phyloP scores from a whole-genome alignment of 2,329 filamentous ascomycete species.

The Fusarium sp. region DNA sequence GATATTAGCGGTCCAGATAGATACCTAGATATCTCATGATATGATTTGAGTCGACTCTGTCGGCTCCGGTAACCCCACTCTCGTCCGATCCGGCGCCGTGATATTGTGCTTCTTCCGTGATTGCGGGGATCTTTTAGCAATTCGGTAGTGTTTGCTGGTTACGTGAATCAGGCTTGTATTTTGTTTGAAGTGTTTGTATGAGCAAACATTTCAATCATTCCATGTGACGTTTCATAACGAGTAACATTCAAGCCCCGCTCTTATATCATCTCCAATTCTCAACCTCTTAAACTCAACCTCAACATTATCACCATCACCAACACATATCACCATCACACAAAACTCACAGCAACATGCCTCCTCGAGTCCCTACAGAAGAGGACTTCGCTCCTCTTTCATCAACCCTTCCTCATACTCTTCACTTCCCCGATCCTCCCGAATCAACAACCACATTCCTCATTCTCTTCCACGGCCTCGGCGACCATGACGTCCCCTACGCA shows the following conservation, averaged over 20 bases:
- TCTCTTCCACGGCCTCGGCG: slow-evolving; percentile 86
- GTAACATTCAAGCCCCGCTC: not conserved
- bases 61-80: not conserved
- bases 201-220: not conserved
- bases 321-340: slow-evolving; percentile 7
- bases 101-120: not conserved
- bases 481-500: slow-evolving; percentile 75
- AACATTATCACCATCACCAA: slow-evolving; percentile 1
- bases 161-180: not conserved
- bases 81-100: not conserved
- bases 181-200: not conserved
- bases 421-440: slow-evolving; percentile 65
- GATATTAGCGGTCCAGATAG: not conserved
- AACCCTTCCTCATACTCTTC: slow-evolving; percentile 54
- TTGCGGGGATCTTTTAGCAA: not conserved
- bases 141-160: not conserved
- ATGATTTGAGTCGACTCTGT: not conserved
- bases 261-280: slow-evolving; percentile 5
- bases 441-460: slow-evolving; percentile 79
- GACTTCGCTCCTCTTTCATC: slow-evolving; percentile 59
- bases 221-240: not conserved
- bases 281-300: not conserved
- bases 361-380: slow-evolving; percentile 61
- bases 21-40: not conserved
- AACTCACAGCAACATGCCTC: slow-evolving; percentile 51